These are phyloP conservation scores for Clitocybe nebularis DNA, from an alignment of 1,284 basidiomycete genomes.

Conservation along the genomic window DNA sequence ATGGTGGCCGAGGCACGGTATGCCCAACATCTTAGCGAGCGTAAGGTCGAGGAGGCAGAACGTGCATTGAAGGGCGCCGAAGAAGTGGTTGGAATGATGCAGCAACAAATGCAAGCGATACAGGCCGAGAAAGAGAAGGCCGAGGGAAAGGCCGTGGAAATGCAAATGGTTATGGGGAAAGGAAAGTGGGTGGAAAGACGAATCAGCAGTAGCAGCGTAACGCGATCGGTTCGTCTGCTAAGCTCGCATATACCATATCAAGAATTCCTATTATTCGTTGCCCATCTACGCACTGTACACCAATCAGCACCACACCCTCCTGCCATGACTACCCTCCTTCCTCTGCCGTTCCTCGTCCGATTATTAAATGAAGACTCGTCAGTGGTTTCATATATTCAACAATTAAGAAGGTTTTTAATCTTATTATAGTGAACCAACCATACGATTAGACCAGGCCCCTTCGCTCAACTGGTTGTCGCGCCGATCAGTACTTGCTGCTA, in stretches of 20 bases:
- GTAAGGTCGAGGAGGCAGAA: slow-evolving; percentile 80
- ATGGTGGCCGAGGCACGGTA: slow-evolving; percentile 94
- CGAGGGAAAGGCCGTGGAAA: slow-evolving; percentile 46
- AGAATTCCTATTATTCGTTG: slow-evolving; percentile 83
- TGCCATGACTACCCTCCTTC: slow-evolving; percentile 65
- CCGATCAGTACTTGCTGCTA: slow-evolving; percentile 81
- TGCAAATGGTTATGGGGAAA: slow-evolving; percentile 54
- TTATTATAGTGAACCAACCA: slow-evolving; percentile 74
- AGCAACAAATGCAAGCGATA: slow-evolving; percentile 77
- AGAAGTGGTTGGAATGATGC: slow-evolving; percentile 81
- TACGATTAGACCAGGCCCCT: slow-evolving; percentile 91
- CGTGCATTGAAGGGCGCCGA: slow-evolving; percentile 80
- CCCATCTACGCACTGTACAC: slow-evolving; percentile 76
- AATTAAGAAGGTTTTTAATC: slow-evolving; percentile 9
- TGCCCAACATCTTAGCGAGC: slow-evolving; percentile 71
- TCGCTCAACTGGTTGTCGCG: slow-evolving; percentile 92
- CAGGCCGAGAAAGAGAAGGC: slow-evolving; percentile 60
- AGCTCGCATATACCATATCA: slow-evolving; percentile 76
- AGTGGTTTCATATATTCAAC: slow-evolving; percentile 30
- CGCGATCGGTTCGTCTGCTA: slow-evolving; percentile 43
- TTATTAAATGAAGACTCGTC: slow-evolving; percentile 86
- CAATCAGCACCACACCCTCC: slow-evolving; percentile 54
- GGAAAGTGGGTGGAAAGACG: slow-evolving; percentile 60
- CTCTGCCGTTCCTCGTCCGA: slow-evolving; percentile 82
- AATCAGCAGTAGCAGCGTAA: slow-evolving; percentile 16